Evolutionary conservation across 805 yeast genomes (phyloP).

Genomic region (Barnettozyma botsteinii): DNA sequence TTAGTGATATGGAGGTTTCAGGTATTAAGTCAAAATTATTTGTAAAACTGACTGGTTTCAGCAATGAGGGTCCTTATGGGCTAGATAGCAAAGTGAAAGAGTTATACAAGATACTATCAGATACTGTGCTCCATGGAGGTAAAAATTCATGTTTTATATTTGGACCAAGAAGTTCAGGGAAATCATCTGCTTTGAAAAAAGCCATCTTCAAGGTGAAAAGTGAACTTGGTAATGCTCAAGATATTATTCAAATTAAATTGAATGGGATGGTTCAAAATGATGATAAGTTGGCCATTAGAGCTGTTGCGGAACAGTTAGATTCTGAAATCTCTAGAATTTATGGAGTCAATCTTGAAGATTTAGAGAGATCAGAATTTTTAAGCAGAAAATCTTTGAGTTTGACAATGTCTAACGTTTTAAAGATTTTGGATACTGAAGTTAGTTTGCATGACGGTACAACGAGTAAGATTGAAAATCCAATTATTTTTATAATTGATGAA

Average conservation of each 20-base stretch:
- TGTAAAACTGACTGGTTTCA: constrained; percentile 25
- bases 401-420: constrained; percentile 54
- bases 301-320: constrained; percentile 82
- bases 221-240: constrained; percentile 35
- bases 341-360: constrained; percentile 20
- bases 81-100: constrained; percentile 38
- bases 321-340: constrained; percentile 31
- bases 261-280: constrained; percentile 70
- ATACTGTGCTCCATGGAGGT: constrained; percentile 60
- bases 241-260: constrained; percentile 57
- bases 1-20: neutral
- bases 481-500: constrained; percentile 79
- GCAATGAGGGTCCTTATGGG: constrained; percentile 26
- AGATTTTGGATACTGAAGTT: constrained; percentile 40
- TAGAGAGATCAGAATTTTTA: constrained; percentile 29
- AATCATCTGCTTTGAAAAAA: constrained; percentile 54
- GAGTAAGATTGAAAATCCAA: constrained; percentile 33
- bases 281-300: constrained; percentile 75
- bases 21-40: constrained; percentile 17
- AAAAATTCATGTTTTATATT: constrained; percentile 77
- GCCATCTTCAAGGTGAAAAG: constrained; percentile 35
- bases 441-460: constrained; percentile 5
- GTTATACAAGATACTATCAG: constrained; percentile 51
- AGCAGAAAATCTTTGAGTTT: constrained; percentile 51
- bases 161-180: constrained; percentile 80